A percentile compares a stretch with the other conserved stretches of the same genome.
These are phyloP conservation scores for Penicillium crustosum DNA, from an alignment of 2,329 filamentous ascomycete species.

Conservation along the genomic window DNA sequence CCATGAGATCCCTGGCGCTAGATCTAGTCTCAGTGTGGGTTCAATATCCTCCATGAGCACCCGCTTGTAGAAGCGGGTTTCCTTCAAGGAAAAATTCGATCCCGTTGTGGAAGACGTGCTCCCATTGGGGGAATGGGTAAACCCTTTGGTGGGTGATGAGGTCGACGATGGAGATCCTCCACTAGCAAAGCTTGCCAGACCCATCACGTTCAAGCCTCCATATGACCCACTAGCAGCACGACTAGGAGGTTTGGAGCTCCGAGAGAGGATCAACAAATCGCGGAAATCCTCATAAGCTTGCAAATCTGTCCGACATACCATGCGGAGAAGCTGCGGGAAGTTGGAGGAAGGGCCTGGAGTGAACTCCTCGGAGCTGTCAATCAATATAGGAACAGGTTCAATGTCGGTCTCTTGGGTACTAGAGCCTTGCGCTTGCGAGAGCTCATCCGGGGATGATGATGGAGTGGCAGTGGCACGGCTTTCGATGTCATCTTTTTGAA, in stretches of 20 bases:
- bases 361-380: conserved; percentile 53
- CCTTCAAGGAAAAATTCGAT: conserved; percentile 65
- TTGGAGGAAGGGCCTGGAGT: conserved; percentile 64
- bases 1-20: conserved; percentile 89
- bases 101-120: conserved; percentile 43
- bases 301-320: conserved; percentile 79
- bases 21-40: conserved; percentile 84
- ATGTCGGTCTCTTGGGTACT: conserved; percentile 61
- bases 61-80: conserved; percentile 92
- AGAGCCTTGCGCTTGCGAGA: conserved; percentile 54
- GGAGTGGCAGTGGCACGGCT: conserved; percentile 69
- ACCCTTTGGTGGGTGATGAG: conserved; percentile 59
- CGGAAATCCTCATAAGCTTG: conserved; percentile 82
- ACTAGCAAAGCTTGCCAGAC: conserved; percentile 48
- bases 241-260: conserved; percentile 60
- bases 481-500: conserved; percentile 67
- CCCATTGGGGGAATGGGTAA: conserved; percentile 55
- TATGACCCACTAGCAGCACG: conserved; percentile 72
- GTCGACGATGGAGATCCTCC: conserved; percentile 57
- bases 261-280: conserved; percentile 69
- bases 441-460: conserved; percentile 76
- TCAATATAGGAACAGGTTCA: conserved; percentile 53
- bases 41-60: conserved; percentile 88
- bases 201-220: conserved; percentile 61
- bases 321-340: conserved; percentile 79